Percentiles rank a stretch among this genome's conserved stretches.
phyloP scores from a whole-genome alignment of 73 alveolate species.

The Stentor roeselii region DNA sequence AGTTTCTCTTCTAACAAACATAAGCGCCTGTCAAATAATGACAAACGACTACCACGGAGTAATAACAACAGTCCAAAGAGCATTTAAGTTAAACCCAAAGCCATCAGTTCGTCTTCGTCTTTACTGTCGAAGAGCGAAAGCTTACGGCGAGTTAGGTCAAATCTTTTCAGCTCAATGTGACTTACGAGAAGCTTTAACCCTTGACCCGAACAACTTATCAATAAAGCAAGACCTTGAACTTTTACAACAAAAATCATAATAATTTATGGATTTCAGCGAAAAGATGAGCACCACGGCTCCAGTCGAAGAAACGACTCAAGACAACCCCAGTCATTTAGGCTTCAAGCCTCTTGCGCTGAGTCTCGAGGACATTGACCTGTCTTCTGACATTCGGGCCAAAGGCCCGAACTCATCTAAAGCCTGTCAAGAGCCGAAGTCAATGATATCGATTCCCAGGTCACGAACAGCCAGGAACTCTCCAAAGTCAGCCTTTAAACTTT shows the following conservation, averaged over 20 bases:
- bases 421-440: not conserved
- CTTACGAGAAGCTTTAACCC: not conserved
- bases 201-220: not conserved
- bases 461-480: constrained; percentile 19
- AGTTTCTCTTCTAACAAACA: not conserved
- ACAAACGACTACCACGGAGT: not conserved
- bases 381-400: not conserved
- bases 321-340: not conserved
- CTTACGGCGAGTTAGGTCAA: constrained; percentile 13
- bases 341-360: not conserved
- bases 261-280: too few species aligned
- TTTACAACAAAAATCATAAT: not conserved
- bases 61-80: not conserved
- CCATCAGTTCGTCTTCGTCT: not conserved
- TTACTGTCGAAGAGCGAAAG: constrained; percentile 18
- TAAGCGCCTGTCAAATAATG: not conserved
- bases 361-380: not conserved
- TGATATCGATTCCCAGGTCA: not conserved
- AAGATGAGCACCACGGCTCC: not conserved
- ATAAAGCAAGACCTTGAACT: constrained; percentile 10
- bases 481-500: not conserved
- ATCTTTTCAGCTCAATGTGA: not conserved
- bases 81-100: constrained; percentile 11
- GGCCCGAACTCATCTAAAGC: not conserved
- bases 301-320: not conserved